Evolutionary conservation across 2,329 filamentous ascomycete genomes (phyloP).

Genomic region (Colletotrichum sp.): DNA sequence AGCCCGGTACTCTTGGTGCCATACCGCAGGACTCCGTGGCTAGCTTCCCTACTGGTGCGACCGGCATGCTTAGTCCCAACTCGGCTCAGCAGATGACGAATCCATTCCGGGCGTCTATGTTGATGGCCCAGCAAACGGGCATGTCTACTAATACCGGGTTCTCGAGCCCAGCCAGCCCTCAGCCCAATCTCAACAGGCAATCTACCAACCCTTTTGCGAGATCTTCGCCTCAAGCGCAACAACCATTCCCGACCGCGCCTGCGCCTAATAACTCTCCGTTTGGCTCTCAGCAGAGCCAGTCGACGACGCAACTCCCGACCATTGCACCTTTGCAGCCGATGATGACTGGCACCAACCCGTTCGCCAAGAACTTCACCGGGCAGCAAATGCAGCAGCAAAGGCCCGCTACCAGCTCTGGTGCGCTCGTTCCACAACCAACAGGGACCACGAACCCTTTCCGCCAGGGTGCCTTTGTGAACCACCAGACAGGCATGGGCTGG

Average conservation of each 20-base stretch:
- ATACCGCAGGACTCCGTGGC: conserved; percentile 64
- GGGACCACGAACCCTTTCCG: conserved; percentile 95
- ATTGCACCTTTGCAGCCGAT: conserved; percentile 50
- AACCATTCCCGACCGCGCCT: conserved; percentile 40
- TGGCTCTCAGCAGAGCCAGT: conserved; percentile 43
- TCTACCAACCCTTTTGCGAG: conserved; percentile 91
- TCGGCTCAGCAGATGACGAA: conserved; percentile 75
- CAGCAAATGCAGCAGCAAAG: conserved; percentile 41
- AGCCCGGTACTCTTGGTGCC: conserved; percentile 55
- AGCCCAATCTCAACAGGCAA: conserved; percentile 51
- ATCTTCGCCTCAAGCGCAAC: conserved; percentile 36
- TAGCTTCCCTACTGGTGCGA: conserved; percentile 52
- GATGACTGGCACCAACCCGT: conserved; percentile 65
- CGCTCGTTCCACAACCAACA: conserved; percentile 76
- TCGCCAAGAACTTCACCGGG: conserved; percentile 52
- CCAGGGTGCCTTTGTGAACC: conserved; percentile 88
- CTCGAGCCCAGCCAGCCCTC: conserved; percentile 46
- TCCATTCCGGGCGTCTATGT: conserved; percentile 92
- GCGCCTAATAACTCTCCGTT: conserved; percentile 43
- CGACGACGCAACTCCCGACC: conserved; percentile 24
- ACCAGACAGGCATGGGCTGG: conserved; percentile 87
- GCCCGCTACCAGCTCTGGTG: conserved; percentile 49
- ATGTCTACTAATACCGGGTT: conserved; percentile 43
- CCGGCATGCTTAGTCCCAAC: conserved; percentile 44
- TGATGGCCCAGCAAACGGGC: conserved; percentile 65